Conservation (phyloP, 1,284 basidiomycete genomes). For the Trichosporon asahii region DNA sequence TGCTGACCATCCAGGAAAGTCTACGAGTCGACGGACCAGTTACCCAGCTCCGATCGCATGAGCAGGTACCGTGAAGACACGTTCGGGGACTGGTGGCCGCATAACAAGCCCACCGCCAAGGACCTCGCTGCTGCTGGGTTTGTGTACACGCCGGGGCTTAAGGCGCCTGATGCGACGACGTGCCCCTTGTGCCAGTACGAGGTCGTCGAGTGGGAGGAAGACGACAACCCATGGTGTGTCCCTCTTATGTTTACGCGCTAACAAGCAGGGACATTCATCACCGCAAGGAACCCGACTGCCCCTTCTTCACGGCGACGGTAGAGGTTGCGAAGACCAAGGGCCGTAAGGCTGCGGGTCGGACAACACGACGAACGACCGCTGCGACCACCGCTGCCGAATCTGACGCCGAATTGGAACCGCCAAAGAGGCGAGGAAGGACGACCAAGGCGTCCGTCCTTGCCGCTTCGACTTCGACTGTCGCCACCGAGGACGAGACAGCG, state of each 20-base stretch:
- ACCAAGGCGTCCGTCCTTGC: background rate
- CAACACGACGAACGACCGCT: background rate
- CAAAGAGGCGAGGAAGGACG: background rate
- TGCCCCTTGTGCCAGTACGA: constrained; percentile 73
- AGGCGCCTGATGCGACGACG: constrained; percentile 65
- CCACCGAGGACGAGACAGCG: background rate
- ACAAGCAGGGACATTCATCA: constrained; percentile 39
- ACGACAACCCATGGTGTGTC: constrained; percentile 67
- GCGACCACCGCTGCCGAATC: background rate
- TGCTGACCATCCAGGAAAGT: constrained; percentile 54
- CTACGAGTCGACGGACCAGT: constrained; percentile 59
- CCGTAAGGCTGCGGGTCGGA: background rate
- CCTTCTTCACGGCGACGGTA: constrained; percentile 42
- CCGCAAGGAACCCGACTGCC: constrained; percentile 40
- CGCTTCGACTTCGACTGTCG: constrained; percentile 1
- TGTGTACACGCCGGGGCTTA: constrained; percentile 63
- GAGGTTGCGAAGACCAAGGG: constrained; percentile 9
- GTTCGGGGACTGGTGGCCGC: constrained; percentile 68
- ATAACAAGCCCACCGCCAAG: constrained; percentile 66
- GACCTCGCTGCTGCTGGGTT: constrained; percentile 81
- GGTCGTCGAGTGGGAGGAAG: constrained; percentile 72
- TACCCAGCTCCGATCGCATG: constrained; percentile 65
- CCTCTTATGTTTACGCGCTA: constrained; percentile 17
- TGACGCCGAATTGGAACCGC: background rate
- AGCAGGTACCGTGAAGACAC: constrained; percentile 67